Base-by-base conservation (phyloP, 2,329 filamentous ascomycete genomes). In the Podosphaera leucotricha region DNA sequence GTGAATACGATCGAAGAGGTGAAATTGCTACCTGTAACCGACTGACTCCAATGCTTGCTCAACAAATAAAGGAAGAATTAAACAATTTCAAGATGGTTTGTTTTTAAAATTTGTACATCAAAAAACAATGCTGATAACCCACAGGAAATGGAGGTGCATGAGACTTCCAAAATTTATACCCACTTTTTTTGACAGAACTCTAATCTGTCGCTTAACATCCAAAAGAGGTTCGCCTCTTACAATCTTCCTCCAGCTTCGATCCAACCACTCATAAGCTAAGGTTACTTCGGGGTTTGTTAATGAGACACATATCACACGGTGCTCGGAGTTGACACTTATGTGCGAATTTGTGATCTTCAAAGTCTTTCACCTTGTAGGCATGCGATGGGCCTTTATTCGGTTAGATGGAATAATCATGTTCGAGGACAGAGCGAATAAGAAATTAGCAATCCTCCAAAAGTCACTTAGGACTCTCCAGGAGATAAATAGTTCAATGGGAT, bases 141-240 rank as follows among this genome's bases (percentile, higher is more conserved):
- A 38, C 49, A 95, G 90, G 90, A 98, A 67, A 98, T 98, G 90
- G 90, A 95, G 68, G 90, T 98, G 56, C 90, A 98, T 62, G 90
- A 95, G 64, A 83, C 80, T 60, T 95, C 90, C 53, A 98, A 95
- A 67, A 86, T 94, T 58, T 94, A 98, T 69, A 98, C 90, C 55
- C 90, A 98, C 71, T 98, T 98, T 72, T 95, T 98, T 70, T 98
- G 74, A 87, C 63, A 64, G 69, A 52, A 53, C 47, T 43, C 55
- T 48, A 52, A 56, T 50, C 53, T 54, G 15, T 13, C 13, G 28
- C 13, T 53, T 53, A 48, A 47, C 51, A 33, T n/a, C 15, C 28
- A 33, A 11, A n/a, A 33, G 28, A 33, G 28, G 28, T 13, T 33
- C 13, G 28, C 28, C 28, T 33, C 28, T 33, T 33, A 6, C 6